phyloP scores from a whole-genome alignment of 306 rosid species.

The Cicer bijugum region DNA sequence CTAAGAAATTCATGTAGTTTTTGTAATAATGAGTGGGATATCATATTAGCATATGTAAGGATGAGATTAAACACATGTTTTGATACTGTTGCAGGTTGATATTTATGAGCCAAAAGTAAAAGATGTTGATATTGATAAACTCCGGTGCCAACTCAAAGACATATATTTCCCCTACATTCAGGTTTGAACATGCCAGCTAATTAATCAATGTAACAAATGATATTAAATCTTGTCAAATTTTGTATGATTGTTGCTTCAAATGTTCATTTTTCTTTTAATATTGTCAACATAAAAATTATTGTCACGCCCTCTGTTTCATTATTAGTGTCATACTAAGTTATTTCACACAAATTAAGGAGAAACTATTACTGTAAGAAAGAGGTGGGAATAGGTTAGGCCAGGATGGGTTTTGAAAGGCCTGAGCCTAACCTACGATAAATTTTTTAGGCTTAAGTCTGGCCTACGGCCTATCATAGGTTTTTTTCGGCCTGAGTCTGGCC shows the following conservation, averaged over 20 bases:
- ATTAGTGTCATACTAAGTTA: too few relatives aligned
- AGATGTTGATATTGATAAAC: conserved; percentile 44
- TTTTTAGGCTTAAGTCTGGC: too few relatives aligned
- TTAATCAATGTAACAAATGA: not conserved
- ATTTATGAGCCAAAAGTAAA: conserved; percentile 49
- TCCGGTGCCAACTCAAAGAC: conserved; percentile 65
- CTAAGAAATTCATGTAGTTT: not conserved
- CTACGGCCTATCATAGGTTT: too few relatives aligned
- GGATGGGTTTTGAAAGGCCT: too few relatives aligned
- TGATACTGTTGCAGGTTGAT: conserved; percentile 56
- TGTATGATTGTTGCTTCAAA: not conserved
- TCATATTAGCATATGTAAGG: not conserved
- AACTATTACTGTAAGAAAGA: too few relatives aligned
- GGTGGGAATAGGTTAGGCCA: too few relatives aligned
- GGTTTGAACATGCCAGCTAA: conserved; percentile 47
- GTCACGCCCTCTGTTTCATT: not conserved
- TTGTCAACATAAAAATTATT: not conserved
- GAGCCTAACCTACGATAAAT: too few relatives aligned
- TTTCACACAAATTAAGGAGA: too few relatives aligned
- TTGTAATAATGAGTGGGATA: not conserved
- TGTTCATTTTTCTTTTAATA: not conserved
- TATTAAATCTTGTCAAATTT: not conserved
- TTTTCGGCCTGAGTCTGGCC: too few relatives aligned
- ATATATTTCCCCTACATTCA: conserved; percentile 74
- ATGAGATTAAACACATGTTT: not conserved